Conservation (phyloP, 768 basidiomycete species). For the Mycena galericulata region DNA sequence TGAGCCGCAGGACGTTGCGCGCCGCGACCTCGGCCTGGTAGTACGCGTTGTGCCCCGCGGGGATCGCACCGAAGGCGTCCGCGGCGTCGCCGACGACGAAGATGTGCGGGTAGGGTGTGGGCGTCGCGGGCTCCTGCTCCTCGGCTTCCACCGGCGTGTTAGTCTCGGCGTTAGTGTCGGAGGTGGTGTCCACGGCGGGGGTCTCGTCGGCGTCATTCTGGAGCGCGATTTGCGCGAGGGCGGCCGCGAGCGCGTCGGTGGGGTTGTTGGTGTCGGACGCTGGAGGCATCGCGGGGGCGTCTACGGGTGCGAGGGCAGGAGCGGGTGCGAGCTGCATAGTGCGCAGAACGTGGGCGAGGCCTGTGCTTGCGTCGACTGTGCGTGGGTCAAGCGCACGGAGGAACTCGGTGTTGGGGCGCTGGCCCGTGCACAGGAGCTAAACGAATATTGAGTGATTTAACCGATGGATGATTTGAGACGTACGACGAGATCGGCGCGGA, state of each 20-base stretch:
- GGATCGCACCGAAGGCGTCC: slow-evolving; percentile 72
- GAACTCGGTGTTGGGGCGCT: slow-evolving; percentile 66
- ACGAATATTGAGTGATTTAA: not conserved
- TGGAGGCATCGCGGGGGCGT: not conserved
- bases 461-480: slow-evolving; percentile 27
- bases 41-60: slow-evolving; percentile 70
- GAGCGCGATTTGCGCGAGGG: slow-evolving; percentile 38
- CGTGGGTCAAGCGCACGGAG: slow-evolving; percentile 55
- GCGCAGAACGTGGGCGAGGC: slow-evolving; percentile 58
- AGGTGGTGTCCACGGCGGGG: not conserved
- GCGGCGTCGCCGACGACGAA: slow-evolving; percentile 75
- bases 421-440: slow-evolving; percentile 72
- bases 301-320: slow-evolving; percentile 12
- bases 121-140: slow-evolving; percentile 20
- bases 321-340: slow-evolving; percentile 63
- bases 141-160: slow-evolving; percentile 2
- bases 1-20: slow-evolving; percentile 62
- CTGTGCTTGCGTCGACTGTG: slow-evolving; percentile 52
- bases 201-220: slow-evolving; percentile 7
- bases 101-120: slow-evolving; percentile 61
- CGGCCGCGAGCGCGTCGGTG: slow-evolving; percentile 31
- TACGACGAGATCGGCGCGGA: slow-evolving; percentile 67
- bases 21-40: slow-evolving; percentile 66
- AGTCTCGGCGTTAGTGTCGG: not conserved
- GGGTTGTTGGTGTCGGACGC: no score